Conservation (phyloP, 371 early-diverging fungal species). For the Rhizopus delemar region DNA sequence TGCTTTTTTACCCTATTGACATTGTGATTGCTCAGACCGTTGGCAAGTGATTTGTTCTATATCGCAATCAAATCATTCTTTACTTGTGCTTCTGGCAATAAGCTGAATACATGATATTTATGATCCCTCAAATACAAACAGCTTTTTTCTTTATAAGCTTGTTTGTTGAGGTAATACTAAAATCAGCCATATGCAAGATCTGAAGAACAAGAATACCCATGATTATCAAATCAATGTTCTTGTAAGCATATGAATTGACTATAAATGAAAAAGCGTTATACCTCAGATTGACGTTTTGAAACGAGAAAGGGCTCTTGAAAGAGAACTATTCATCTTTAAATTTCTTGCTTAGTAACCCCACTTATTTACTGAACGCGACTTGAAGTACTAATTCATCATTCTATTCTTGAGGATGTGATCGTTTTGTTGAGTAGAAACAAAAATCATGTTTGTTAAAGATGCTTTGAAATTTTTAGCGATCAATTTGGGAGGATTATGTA, state of each 20-base stretch:
- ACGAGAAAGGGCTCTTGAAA: slow-evolving; percentile 12
- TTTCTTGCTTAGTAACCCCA: slow-evolving; percentile 17
- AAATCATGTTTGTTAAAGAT: slow-evolving; percentile 5
- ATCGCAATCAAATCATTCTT: background rate
- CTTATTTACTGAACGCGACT: slow-evolving; percentile 15
- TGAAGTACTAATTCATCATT: background rate
- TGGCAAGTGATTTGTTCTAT: background rate
- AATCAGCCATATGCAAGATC: slow-evolving; percentile 13
- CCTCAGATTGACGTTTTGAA: slow-evolving; percentile 11
- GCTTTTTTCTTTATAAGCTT: slow-evolving; percentile 17
- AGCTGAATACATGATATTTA: background rate
- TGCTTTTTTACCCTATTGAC: background rate
- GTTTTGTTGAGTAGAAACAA: slow-evolving; percentile 9
- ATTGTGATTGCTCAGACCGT: background rate
- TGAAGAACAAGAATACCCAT: slow-evolving; percentile 8
- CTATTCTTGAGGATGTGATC: background rate
- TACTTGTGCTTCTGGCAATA: background rate
- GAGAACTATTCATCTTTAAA: slow-evolving; percentile 15
- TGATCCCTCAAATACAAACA: background rate
- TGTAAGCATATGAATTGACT: slow-evolving; percentile 13
- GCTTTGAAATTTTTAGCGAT: slow-evolving; percentile 9
- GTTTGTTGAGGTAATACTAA: background rate
- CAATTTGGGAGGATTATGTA: slow-evolving; percentile 3
- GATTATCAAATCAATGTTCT: slow-evolving; percentile 6
- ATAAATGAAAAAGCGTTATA: slow-evolving; percentile 18